phyloP scores from a whole-genome alignment of 2,329 filamentous ascomycete species.

The Calonectria henricotiae region DNA sequence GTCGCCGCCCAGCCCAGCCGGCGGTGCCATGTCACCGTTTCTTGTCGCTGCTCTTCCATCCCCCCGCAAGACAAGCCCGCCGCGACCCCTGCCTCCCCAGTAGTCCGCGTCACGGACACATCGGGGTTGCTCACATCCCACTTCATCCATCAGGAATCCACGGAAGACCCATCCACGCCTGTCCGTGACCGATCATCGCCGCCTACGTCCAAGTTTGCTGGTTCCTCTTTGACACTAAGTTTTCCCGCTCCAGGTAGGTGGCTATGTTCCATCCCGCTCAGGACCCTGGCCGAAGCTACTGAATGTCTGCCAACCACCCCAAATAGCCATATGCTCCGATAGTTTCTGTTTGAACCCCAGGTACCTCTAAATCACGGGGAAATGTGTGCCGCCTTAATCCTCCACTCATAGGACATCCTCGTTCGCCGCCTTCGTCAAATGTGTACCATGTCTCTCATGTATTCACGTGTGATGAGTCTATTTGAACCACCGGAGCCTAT shows the following conservation, averaged over 20 bases:
- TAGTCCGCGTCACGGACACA: conserved; percentile 19
- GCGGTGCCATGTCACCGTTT: conserved; percentile 37
- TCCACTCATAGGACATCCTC: conserved; percentile 16
- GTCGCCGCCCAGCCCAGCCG: conserved; percentile 35
- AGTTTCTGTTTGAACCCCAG: conserved; percentile 19
- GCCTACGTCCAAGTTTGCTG: conserved; percentile 21
- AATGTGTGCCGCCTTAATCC: conserved; percentile 28
- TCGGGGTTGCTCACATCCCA: conserved; percentile 1
- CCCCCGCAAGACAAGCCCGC: not conserved
- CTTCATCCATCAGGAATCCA: conserved; percentile 18
- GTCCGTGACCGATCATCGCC: conserved; percentile 22
- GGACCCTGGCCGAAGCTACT: conserved; percentile 12
- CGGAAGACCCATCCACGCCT: not conserved
- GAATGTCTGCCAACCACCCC: conserved; percentile 30
- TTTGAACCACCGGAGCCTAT: conserved; percentile 8
- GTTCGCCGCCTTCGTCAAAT: conserved; percentile 16
- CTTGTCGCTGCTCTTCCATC: conserved; percentile 3
- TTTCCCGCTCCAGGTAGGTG: not conserved
- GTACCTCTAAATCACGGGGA: conserved; percentile 34
- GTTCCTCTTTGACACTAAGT: conserved; percentile 6
- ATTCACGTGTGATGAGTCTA: conserved; percentile 14
- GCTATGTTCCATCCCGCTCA: not conserved
- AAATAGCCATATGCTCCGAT: conserved; percentile 39
- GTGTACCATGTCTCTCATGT: conserved; percentile 17
- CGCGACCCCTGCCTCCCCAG: not conserved